phyloP scores from a whole-genome alignment of 73 alveolate genomes.

The Effrenium voratum region DNA sequence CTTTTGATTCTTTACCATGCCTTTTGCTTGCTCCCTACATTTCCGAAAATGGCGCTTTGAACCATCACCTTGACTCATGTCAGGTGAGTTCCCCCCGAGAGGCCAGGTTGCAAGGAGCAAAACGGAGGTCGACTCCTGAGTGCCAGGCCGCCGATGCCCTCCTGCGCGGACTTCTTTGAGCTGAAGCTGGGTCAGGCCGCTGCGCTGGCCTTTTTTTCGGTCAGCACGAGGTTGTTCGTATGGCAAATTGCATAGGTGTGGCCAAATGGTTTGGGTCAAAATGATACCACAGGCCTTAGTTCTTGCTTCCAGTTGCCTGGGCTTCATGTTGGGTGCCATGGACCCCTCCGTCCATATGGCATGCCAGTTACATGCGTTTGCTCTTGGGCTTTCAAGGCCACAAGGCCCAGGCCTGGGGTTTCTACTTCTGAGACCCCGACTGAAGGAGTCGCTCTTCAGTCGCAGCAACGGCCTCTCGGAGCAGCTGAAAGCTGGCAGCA shows the following conservation, averaged over 20 bases:
- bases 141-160: conserved; percentile 44
- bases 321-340: background rate
- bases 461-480: background rate
- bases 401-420: background rate
- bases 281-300: background rate
- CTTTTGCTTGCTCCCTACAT: too few relatives aligned
- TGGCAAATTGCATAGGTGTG: background rate
- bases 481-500: background rate
- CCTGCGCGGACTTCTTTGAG: conserved; percentile 45
- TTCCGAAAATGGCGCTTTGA: too few relatives aligned
- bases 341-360: background rate
- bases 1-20: too few relatives aligned
- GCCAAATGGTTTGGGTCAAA: too few relatives aligned
- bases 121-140: fast-evolving
- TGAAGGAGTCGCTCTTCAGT: background rate
- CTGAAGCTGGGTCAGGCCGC: conserved; percentile 33
- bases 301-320: background rate
- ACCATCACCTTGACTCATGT: background rate
- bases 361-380: background rate
- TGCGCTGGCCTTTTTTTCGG: background rate
- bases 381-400: background rate
- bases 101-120: background rate
- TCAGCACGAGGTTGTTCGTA: background rate
- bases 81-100: background rate
- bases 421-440: background rate